A percentile compares a stretch with the other conserved stretches of the same genome.
Conservation (phyloP, 2,329 filamentous ascomycete species). For the Biscogniauxia marginata region DNA sequence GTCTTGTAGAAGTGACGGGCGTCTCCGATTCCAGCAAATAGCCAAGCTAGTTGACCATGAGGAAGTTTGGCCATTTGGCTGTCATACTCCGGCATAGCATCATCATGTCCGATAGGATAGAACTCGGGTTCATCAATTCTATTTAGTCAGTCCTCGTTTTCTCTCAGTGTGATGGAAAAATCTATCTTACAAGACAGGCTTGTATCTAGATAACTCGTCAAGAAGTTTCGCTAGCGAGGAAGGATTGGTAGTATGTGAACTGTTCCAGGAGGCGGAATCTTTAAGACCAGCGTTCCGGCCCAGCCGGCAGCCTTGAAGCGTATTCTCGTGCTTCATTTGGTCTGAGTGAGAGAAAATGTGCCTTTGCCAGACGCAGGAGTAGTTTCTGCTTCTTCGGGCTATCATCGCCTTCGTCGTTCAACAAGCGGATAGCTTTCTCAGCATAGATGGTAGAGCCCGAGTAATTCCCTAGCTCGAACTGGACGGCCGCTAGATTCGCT, state of each 20-base stretch:
- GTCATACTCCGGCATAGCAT: conserved; percentile 12
- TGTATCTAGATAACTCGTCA: background rate
- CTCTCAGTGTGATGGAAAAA: too few species aligned
- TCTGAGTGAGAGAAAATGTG: conserved; percentile 12
- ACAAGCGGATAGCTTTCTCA: conserved; percentile 11
- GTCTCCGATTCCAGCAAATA: conserved; percentile 27
- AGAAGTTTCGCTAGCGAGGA: background rate
- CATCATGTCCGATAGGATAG: conserved; percentile 21
- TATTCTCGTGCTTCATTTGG: background rate
- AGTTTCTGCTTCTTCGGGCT: conserved; percentile 8
- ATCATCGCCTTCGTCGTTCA: conserved; percentile 2
- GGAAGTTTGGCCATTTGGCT: background rate
- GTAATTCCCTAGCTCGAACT: conserved; percentile 24
- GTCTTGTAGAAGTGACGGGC: conserved; percentile 21
- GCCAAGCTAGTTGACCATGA: conserved; percentile 14
- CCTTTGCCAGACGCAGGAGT: conserved; percentile 19
- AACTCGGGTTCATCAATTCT: conserved; percentile 14
- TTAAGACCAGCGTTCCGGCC: background rate
- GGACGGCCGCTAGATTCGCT: conserved; percentile 21
- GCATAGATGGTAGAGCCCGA: conserved; percentile 8
- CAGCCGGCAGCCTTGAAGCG: background rate
- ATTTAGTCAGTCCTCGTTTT: conserved; percentile 15
- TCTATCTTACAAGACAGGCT: conserved; percentile 11
- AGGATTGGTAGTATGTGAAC: background rate
- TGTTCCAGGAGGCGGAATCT: background rate